A percentile compares a stretch with the other conserved stretches of the same genome.
Conservation (phyloP, 2,329 filamentous ascomycete species). For the Botrytis cinerea region DNA sequence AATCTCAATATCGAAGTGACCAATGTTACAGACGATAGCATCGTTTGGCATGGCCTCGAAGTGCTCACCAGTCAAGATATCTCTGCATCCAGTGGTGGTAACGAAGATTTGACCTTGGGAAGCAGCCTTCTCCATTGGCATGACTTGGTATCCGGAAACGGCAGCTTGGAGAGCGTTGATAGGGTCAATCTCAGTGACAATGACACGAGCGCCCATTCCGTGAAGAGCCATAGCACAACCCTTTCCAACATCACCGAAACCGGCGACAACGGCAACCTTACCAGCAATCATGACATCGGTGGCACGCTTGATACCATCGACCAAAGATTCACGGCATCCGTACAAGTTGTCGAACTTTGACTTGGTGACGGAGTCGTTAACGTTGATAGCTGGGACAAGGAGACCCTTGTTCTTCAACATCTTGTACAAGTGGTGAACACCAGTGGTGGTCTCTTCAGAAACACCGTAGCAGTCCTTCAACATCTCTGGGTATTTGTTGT, state of each 20-base stretch:
- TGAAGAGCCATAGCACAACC: conserved; percentile 94
- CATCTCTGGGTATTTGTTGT: conserved; percentile 98
- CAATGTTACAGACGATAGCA: conserved; percentile 99
- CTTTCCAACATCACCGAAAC: conserved; percentile 99
- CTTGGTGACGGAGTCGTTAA: conserved; percentile 99
- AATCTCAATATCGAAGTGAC: conserved; percentile 99
- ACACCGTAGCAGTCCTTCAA: conserved; percentile 98
- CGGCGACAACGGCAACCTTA: conserved; percentile 96
- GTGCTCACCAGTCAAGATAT: conserved; percentile 89
- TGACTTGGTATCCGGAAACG: conserved; percentile 95
- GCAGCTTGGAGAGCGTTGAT: conserved; percentile 99
- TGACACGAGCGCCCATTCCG: conserved; percentile 94
- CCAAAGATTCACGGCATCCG: conserved; percentile 97
- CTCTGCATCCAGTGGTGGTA: conserved; percentile 98
- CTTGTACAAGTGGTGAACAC: conserved; percentile 98
- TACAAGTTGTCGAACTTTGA: conserved; percentile 99
- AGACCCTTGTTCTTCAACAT: conserved; percentile 93
- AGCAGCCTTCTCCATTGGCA: conserved; percentile 96
- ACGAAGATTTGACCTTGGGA: conserved; percentile 93
- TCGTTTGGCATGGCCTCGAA: conserved; percentile 97
- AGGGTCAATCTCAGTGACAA: conserved; percentile 96
- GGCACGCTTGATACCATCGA: conserved; percentile 99
- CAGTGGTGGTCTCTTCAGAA: conserved; percentile 99
- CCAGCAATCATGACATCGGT: conserved; percentile 99
- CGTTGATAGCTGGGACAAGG: conserved; percentile 94